These are phyloP conservation scores for Bruguiera gymnorhiza DNA, from an alignment of 345 rosid genomes.

Conservation along the genomic window DNA sequence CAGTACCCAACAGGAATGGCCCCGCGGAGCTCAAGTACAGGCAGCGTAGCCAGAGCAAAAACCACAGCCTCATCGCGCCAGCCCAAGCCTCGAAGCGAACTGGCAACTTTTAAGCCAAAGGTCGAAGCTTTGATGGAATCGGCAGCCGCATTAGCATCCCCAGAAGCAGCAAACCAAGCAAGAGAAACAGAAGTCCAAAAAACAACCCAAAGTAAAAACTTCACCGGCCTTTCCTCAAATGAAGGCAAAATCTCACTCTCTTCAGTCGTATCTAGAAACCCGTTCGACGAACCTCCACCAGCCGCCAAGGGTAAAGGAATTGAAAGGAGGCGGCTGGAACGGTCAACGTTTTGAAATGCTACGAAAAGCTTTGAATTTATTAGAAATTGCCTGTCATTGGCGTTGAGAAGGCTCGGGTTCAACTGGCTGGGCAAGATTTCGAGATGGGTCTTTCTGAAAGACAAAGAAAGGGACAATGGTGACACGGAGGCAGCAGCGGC, in stretches of 20 bases:
- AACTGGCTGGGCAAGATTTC: constrained; percentile 23
- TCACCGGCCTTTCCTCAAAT: constrained; percentile 44
- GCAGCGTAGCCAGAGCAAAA: constrained; percentile 87
- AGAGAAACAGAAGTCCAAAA: constrained; percentile 76
- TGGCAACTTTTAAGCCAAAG: constrained; percentile 70
- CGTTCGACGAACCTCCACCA: constrained; percentile 27
- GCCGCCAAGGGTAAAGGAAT: constrained; percentile 9
- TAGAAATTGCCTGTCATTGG: neutral
- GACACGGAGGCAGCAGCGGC: constrained; percentile 34
- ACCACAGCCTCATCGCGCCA: constrained; percentile 88
- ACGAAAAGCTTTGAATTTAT: constrained; percentile 20
- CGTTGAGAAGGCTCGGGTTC: constrained; percentile 8
- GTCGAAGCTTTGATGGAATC: constrained; percentile 77
- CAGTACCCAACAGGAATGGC: constrained; percentile 97
- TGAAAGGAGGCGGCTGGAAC: constrained; percentile 13
- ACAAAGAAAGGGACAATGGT: constrained; percentile 26
- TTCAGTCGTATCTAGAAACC: constrained; percentile 26
- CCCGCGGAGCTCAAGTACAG: constrained; percentile 88
- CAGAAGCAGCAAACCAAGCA: constrained; percentile 71
- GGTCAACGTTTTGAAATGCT: constrained; percentile 14
- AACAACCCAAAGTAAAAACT: constrained; percentile 51
- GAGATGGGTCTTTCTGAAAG: constrained; percentile 34
- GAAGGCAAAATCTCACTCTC: constrained; percentile 34
- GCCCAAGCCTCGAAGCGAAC: constrained; percentile 59
- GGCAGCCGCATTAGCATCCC: constrained; percentile 76